Evolutionary conservation across 2,329 filamentous ascomycete species (phyloP), one percentile per base, ranked within the genome.

Genomic region (Tolypocladium ovalisporum): DNA sequence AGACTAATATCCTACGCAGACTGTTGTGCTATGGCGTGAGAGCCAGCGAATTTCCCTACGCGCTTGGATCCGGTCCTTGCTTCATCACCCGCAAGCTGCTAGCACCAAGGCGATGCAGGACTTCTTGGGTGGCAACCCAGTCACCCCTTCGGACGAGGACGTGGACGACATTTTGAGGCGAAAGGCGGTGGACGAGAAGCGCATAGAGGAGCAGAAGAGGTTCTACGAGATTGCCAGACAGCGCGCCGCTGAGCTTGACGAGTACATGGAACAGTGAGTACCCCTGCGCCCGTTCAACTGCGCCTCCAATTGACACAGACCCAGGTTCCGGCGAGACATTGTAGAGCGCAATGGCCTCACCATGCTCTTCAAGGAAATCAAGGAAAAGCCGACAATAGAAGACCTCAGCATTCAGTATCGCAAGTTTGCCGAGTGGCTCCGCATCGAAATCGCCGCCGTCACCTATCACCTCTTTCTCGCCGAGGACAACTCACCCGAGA

Each of bases 401-500:
- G 90, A 97, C 64, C 80, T 99, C 56, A 96, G 90, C 67, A 87
- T 95, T 13, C 92, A 97, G 70, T 97, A 97, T 71, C 89, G 94
- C 67, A 99, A 97, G 70, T 97, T 99, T 69, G 93, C 93, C 22
- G 94, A 99, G 71, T 99, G 94, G 94, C 77, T 97, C 54, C 87
- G 94, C 42, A 99, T 99, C 67, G 94, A 99, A 74, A 87, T 99
- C 54, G 94, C 94, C 29, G 94, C 94, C 44, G 97, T 94, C 27
- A 85, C 97, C 59, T 99, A 99, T 69, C 94, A 99, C 71, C 79
- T 99, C 37, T 99, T 99, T 79, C 80, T 99, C 51, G 94, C 94
- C 7, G 94, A 99, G 71, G 94, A 99, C 74, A 99, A 99, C 71
- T 97, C 93, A 0, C 92, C 94, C 1, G 94, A 99, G 68, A 74